Evolutionary conservation across 78 protist genomes (phyloP).

Genomic region (Bigelowiella natans): DNA sequence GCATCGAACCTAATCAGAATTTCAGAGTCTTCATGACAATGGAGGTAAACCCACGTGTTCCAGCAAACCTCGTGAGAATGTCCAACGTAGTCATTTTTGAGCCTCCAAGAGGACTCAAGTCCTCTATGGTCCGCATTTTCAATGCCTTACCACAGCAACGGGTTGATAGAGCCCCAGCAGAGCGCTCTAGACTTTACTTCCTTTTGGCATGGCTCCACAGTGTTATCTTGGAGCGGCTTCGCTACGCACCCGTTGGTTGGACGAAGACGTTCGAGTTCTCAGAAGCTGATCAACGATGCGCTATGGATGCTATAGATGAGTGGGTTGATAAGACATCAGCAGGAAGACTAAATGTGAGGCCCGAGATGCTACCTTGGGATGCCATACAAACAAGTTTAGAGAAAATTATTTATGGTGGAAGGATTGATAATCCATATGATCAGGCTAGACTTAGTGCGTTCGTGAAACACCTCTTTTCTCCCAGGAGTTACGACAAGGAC

Average conservation of each 20-base stretch:
- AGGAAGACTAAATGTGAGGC: neutral
- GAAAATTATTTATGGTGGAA: constrained; percentile 50
- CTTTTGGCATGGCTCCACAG: constrained; percentile 88
- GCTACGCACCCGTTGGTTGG: constrained; percentile 91
- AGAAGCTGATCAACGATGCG: constrained; percentile 72
- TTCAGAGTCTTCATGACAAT: constrained; percentile 63
- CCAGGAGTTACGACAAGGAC: constrained; percentile 14
- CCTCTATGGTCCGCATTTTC: constrained; percentile 55
- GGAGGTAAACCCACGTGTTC: constrained; percentile 73
- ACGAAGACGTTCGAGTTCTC: constrained; percentile 77
- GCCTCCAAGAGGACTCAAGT: constrained; percentile 85
- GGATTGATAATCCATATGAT: constrained; percentile 87
- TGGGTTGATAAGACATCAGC: constrained; percentile 69
- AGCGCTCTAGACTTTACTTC: constrained; percentile 79
- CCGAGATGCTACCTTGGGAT: neutral
- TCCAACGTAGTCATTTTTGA: constrained; percentile 73
- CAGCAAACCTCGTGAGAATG: constrained; percentile 66
- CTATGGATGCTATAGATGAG: constrained; percentile 67
- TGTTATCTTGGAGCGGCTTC: constrained; percentile 73
- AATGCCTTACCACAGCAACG: neutral
- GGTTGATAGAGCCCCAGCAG: constrained; percentile 39
- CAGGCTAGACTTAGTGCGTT: constrained; percentile 54
- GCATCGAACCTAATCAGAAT: neutral
- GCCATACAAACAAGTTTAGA: neutral
- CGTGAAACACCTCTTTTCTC: constrained; percentile 52